Base-by-base conservation (phyloP, 176 grass and related monocot species). In the Aegilops sharonensis region DNA sequence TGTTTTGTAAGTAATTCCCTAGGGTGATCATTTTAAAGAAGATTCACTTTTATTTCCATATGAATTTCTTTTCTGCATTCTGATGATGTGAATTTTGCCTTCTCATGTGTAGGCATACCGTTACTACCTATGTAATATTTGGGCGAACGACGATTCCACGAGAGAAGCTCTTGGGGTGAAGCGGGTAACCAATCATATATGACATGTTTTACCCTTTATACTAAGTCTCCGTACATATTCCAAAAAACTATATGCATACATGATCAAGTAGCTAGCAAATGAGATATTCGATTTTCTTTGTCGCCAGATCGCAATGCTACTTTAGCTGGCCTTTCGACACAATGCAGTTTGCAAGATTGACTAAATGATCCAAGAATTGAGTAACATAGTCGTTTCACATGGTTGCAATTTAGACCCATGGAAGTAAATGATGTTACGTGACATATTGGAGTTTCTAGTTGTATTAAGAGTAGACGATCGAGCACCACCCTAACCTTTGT, bases 101-200 rank as follows among this genome's bases (percentile, higher is more conserved):
- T 72, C 8, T 45, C 17, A 83, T 43, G 12, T 66, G 20, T 75
- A 93, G 86, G 9, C 8, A 47, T 89, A 94, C 20, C 3, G n/a
- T 63, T 74, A 79, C 39, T 88, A 84, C 72, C 37, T 94, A 3
- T 62, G 65, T 2, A 72, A 88, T 54, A 80, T 79, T 17, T 94
- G 85, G 92, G 73, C 67, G 20, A 92, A 92, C 30, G 7, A 48
- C 39, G 65, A 88, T 17, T 9, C n/a, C 30, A 80, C 85, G 6
- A 35, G 73, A 85, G 72, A 71, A 32, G 82, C 89, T 80, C 72
- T 94, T 3, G 78, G 89, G 29, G 62, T 88, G 52, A 90, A 90
- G 68, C 65, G 92, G 85, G 90, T 92, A 90, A 64, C 34, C 23
- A 59, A 21, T 59, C 7, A 21, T 59, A 39, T 6, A 27, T 61